A percentile compares a stretch with the other conserved stretches of the same genome.
These are phyloP conservation scores for Picocystis salinarum DNA, from an alignment of 139 green algal genomes.

Conservation along the genomic window DNA sequence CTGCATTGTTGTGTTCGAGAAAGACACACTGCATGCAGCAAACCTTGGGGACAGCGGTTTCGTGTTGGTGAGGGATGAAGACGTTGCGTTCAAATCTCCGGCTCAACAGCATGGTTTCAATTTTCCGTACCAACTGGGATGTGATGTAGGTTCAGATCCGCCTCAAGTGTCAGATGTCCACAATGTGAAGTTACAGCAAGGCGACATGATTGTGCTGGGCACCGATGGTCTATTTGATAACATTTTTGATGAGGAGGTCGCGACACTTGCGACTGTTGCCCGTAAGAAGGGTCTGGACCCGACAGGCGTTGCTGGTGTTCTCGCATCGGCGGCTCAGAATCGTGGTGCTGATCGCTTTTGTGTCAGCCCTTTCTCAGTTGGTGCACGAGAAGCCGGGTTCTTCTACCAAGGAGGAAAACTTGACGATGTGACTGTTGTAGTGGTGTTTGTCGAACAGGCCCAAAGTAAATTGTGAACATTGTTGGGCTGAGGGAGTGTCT, in stretches of 20 bases:
- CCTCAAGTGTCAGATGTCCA: conserved; percentile 33
- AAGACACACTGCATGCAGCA: conserved; percentile 33
- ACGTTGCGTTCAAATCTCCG: conserved; percentile 53
- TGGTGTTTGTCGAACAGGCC: too few species aligned
- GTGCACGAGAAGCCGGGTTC: conserved; percentile 8
- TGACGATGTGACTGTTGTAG: conserved; percentile 46
- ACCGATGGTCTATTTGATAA: conserved; percentile 98
- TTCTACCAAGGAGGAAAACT: conserved; percentile 37
- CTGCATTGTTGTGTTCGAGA: conserved; percentile 37
- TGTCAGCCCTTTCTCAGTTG: conserved; percentile 14
- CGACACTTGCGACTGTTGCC: conserved; percentile 17
- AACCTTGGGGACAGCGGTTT: conserved; percentile 81
- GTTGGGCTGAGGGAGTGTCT: too few species aligned
- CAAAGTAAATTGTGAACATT: too few species aligned
- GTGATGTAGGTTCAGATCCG: conserved; percentile 6
- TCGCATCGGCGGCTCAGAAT: conserved; percentile 31
- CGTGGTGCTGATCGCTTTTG: conserved; percentile 32
- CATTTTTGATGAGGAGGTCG: conserved; percentile 80
- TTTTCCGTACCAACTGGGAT: conserved; percentile 82
- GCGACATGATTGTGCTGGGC: conserved; percentile 73
- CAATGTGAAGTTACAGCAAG: conserved; percentile 38
- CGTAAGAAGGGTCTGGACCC: conserved; percentile 17
- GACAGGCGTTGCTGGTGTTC: conserved; percentile 9
- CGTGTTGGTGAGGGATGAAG: conserved; percentile 35
- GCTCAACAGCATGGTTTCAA: conserved; percentile 96